Percentiles rank a stretch among this genome's conserved stretches.
Evolutionary conservation across 2,329 filamentous ascomycete species (phyloP).

Genomic region (Elsinoe perseae): DNA sequence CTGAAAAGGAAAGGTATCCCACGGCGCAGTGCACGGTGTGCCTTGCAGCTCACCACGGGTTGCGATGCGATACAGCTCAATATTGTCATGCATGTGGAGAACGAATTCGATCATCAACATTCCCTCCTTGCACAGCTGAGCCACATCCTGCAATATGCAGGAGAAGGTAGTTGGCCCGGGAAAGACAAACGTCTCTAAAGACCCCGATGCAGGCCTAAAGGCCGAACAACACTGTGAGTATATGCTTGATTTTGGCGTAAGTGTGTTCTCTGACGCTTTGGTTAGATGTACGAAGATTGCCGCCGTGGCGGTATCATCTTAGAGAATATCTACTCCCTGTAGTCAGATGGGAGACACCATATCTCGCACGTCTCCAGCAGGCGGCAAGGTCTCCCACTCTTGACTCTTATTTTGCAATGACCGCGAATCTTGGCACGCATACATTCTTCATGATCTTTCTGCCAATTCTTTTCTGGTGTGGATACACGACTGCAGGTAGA

Average conservation of each 20-base stretch:
- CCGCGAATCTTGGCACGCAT: conserved; percentile 92
- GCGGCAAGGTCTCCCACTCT: conserved; percentile 72
- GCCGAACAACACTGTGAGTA: conserved; percentile 56
- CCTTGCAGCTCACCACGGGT: conserved; percentile 10
- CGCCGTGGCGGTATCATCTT: conserved; percentile 78
- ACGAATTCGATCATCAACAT: conserved; percentile 2
- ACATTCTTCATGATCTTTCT: conserved; percentile 98
- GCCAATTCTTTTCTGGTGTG: conserved; percentile 95
- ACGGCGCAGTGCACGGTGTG: conserved; percentile 7
- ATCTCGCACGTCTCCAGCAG: conserved; percentile 79
- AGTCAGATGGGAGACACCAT: conserved; percentile 89
- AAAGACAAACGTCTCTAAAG: conserved; percentile 17
- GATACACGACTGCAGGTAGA: conserved; percentile 74
- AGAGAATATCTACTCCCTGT: conserved; percentile 77
- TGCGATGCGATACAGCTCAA: conserved; percentile 8
- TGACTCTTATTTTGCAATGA: conserved; percentile 94
- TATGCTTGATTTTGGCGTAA: conserved; percentile 11
- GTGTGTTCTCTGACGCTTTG: neutral
- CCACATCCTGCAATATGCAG: neutral
- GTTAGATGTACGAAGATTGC: conserved; percentile 54
- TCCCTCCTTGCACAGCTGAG: neutral
- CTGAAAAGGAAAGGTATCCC: neutral
- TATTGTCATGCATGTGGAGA: conserved; percentile 14
- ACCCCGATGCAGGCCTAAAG: conserved; percentile 64
- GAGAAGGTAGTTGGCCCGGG: conserved; percentile 10